Evolutionary conservation across 192 early-diverging fungal genomes (phyloP).

Genomic region (Oehlia diaphana): DNA sequence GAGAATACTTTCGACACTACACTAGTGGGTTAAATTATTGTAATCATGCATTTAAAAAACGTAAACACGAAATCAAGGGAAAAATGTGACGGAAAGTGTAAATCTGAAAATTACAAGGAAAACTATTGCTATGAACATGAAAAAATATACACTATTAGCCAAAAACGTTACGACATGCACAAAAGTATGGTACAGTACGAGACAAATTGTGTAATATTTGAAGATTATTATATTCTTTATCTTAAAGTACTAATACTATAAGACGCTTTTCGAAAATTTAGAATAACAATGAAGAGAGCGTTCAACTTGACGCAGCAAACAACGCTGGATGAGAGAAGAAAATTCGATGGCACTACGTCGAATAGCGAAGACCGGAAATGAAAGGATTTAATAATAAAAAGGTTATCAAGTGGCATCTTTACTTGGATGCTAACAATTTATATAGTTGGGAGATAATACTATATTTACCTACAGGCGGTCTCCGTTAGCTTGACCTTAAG

Average conservation of each 20-base stretch:
- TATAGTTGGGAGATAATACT: too few species aligned
- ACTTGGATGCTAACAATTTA: too few species aligned
- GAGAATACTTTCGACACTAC: slow-evolving; percentile 2
- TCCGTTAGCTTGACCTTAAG: too few species aligned
- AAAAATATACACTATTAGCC: slow-evolving; percentile 10
- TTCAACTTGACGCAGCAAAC: neutral
- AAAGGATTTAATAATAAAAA: too few species aligned
- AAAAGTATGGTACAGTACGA: neutral
- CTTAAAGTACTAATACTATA: slow-evolving; percentile 5
- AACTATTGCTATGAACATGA: neutral
- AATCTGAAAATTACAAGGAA: too few species aligned
- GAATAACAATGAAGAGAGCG: neutral
- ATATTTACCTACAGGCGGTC: too few species aligned
- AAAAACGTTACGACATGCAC: slow-evolving; percentile 4
- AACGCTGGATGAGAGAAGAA: too few species aligned
- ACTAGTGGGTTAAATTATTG: slow-evolving; percentile 6
- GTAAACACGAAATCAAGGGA: slow-evolving; percentile 12
- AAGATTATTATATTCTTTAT: neutral
- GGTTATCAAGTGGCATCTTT: too few species aligned
- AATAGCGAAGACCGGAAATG: too few species aligned
- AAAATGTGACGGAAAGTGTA: too few species aligned
- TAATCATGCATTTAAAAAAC: neutral
- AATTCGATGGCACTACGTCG: too few species aligned
- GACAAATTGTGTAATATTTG: neutral
- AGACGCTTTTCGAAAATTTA: neutral